phyloP scores from a whole-genome alignment of 345 rosid species.

The Erucastrum elatum region DNA sequence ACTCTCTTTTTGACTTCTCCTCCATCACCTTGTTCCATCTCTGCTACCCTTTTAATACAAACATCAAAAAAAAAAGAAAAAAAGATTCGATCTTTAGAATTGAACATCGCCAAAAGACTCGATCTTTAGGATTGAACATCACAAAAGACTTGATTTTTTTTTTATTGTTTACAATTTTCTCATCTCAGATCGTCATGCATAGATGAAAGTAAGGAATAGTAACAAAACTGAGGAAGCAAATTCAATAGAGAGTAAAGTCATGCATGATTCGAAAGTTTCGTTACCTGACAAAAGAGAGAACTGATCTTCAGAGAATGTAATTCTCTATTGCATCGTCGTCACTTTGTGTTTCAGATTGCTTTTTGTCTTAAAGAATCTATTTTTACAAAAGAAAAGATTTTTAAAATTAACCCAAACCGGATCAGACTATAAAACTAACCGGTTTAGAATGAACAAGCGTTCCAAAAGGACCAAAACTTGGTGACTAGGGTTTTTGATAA shows the following conservation, averaged over 20 bases:
- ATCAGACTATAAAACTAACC: background rate
- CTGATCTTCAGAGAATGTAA: slow-evolving; percentile 22
- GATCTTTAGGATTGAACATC: background rate
- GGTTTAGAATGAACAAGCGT: slow-evolving; percentile 1
- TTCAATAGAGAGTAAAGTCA: background rate
- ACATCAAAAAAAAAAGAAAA: no score
- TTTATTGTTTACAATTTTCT: background rate
- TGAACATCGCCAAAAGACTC: background rate
- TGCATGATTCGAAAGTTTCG: slow-evolving; percentile 5
- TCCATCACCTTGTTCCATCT: slow-evolving; percentile 37
- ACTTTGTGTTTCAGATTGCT: slow-evolving; percentile 11
- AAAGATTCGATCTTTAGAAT: background rate
- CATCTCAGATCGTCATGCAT: background rate
- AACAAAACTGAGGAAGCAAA: background rate
- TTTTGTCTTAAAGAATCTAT: background rate
- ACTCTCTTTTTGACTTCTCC: slow-evolving; percentile 62
- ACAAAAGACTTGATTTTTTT: background rate
- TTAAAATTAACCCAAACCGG: background rate
- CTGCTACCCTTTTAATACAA: background rate
- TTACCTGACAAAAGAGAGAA: slow-evolving; percentile 31
- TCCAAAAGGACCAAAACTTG: background rate
- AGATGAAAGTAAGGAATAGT: background rate
- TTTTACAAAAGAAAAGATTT: background rate
- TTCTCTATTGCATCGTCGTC: background rate
- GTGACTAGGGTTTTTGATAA: background rate